Conservation (phyloP, 371 early-diverging fungal genomes). For the Mucor indicus region DNA sequence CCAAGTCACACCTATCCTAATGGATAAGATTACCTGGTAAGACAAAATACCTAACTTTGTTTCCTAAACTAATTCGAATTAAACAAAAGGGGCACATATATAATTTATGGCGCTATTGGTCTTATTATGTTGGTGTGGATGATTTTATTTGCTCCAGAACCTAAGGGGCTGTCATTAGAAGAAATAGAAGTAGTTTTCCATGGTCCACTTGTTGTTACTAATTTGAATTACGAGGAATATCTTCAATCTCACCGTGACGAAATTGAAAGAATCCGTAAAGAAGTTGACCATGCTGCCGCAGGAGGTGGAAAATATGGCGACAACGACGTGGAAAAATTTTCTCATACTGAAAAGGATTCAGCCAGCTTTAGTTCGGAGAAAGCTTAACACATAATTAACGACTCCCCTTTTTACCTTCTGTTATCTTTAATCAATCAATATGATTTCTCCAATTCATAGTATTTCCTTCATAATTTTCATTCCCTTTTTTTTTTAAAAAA, state of each 20-base stretch:
- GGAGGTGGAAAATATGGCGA: too few relatives aligned
- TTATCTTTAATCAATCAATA: too few relatives aligned
- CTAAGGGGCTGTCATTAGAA: conserved; percentile 43
- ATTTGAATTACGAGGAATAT: conserved; percentile 24
- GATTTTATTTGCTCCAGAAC: conserved; percentile 72
- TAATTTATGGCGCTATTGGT: conserved; percentile 62
- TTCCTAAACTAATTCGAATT: neutral
- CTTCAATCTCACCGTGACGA: conserved; percentile 27
- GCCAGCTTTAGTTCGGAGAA: too few relatives aligned
- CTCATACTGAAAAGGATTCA: too few relatives aligned
- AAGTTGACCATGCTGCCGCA: too few relatives aligned
- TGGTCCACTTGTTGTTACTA: conserved; percentile 31
- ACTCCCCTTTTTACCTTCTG: too few relatives aligned
- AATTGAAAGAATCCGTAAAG: conserved; percentile 27
- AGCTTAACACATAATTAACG: too few relatives aligned
- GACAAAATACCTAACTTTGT: too few relatives aligned
- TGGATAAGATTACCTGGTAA: conserved; percentile 29
- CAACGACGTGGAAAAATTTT: too few relatives aligned
- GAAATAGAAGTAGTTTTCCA: conserved; percentile 29
- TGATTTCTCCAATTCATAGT: too few relatives aligned
- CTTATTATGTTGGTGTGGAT: conserved; percentile 52
- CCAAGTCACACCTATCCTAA: conserved; percentile 55
- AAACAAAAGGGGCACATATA: conserved; percentile 50
- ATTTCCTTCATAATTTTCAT: too few relatives aligned
- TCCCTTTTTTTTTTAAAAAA: too few relatives aligned